phyloP scores from a whole-genome alignment of 1,284 basidiomycete genomes.

The Porogramme epimiltina region DNA sequence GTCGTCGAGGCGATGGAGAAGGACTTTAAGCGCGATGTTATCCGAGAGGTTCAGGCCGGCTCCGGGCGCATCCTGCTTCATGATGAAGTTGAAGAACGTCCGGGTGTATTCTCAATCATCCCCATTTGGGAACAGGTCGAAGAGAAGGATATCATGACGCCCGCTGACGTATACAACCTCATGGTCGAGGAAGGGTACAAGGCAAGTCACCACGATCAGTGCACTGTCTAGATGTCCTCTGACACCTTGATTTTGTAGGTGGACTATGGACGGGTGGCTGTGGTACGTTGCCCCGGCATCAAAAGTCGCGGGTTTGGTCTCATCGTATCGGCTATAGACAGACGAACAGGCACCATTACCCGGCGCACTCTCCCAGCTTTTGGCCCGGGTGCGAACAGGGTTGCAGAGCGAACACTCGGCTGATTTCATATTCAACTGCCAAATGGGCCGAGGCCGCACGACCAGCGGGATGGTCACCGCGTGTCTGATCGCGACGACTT shows the following conservation, averaged over 20 bases:
- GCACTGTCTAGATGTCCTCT: not conserved
- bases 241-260: constrained; percentile 50
- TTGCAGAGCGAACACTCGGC: constrained; percentile 52
- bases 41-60: constrained; percentile 77
- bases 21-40: constrained; percentile 87
- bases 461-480: constrained; percentile 96
- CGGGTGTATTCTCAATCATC: constrained; percentile 87
- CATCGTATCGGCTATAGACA: constrained; percentile 54
- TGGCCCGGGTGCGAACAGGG: constrained; percentile 72
- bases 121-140: constrained; percentile 88
- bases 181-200: constrained; percentile 80
- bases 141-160: constrained; percentile 91
- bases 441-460: constrained; percentile 81
- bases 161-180: constrained; percentile 80
- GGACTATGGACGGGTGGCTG: constrained; percentile 86
- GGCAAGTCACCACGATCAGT: constrained; percentile 38
- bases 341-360: constrained; percentile 96
- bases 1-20: constrained; percentile 95
- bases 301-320: too few relatives aligned
- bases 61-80: constrained; percentile 88
- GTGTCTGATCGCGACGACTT: constrained; percentile 82
- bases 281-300: constrained; percentile 51
- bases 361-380: constrained; percentile 76
- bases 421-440: constrained; percentile 89
- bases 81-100: constrained; percentile 93